Conservation (phyloP, 257 asterid genomes). For the Plantago elongata region DNA sequence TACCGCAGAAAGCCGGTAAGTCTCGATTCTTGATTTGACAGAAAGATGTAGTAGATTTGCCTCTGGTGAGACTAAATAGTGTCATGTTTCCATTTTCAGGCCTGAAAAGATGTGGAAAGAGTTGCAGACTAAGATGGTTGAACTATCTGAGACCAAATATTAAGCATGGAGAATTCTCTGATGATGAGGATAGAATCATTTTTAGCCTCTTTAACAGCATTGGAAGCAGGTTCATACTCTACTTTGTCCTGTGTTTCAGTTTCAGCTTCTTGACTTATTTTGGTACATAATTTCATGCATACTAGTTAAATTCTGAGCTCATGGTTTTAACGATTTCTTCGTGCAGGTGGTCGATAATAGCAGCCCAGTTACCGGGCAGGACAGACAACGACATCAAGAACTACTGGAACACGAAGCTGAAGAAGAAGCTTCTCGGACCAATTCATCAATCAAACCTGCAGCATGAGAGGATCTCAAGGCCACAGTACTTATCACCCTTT, state of each 20-base stretch:
- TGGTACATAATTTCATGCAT: too few relatives aligned
- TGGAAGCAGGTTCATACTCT: slow-evolving; percentile 65
- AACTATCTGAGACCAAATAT: slow-evolving; percentile 80
- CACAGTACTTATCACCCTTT: slow-evolving; percentile 13
- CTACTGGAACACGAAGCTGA: slow-evolving; percentile 94
- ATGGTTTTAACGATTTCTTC: not conserved
- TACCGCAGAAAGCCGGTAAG: slow-evolving; percentile 79
- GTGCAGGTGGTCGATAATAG: slow-evolving; percentile 69
- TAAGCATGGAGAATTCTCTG: slow-evolving; percentile 77
- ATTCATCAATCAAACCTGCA: slow-evolving; percentile 17
- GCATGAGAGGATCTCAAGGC: slow-evolving; percentile 15
- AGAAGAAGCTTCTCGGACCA: slow-evolving; percentile 44
- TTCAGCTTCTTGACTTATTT: not conserved
- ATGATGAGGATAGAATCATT: slow-evolving; percentile 62
- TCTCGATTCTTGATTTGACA: not conserved
- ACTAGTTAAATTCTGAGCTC: not conserved
- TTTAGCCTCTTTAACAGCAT: slow-evolving; percentile 63
- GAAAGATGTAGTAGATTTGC: not conserved
- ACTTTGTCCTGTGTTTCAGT: not conserved
- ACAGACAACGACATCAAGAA: slow-evolving; percentile 87
- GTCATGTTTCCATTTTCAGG: slow-evolving; percentile 28
- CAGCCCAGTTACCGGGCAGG: slow-evolving; percentile 75
- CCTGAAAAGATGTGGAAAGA: slow-evolving; percentile 71
- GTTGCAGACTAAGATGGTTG: slow-evolving; percentile 89
- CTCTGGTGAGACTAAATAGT: not conserved